Evolutionary conservation across 306 rosid genomes (phyloP).

Genomic region (Begonia fuchsioides): DNA sequence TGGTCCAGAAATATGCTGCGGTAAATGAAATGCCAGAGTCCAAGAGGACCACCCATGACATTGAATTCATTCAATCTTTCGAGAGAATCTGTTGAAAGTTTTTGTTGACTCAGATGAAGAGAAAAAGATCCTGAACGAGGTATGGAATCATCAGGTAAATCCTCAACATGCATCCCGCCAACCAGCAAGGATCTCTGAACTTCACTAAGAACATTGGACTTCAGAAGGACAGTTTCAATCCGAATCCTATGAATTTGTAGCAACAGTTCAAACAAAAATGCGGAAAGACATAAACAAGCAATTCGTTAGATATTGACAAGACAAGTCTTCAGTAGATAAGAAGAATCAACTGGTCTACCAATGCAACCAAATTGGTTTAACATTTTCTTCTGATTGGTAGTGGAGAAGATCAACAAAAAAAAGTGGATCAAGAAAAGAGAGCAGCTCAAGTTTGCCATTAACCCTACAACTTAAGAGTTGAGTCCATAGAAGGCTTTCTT

Average conservation of each 20-base stretch:
- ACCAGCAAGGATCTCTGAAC: slow-evolving; percentile 78
- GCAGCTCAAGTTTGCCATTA: too few species aligned
- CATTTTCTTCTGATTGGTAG: too few species aligned
- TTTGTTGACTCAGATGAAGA: slow-evolving; percentile 40
- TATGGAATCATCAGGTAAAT: slow-evolving; percentile 50
- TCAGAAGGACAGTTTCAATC: slow-evolving; percentile 65
- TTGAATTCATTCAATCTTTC: slow-evolving; percentile 42
- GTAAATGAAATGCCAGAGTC: slow-evolving; percentile 92
- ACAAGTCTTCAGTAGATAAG: too few species aligned
- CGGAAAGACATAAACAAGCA: too few species aligned
- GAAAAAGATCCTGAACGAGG: slow-evolving; percentile 40
- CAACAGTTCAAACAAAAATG: slow-evolving; percentile 2
- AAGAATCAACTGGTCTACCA: too few species aligned
- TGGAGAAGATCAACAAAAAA: too few species aligned
- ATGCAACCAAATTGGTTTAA: too few species aligned
- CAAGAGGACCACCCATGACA: slow-evolving; percentile 63
- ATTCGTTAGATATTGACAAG: too few species aligned
- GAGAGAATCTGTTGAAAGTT: slow-evolving; percentile 45
- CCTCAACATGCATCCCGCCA: slow-evolving; percentile 87
- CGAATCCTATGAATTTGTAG: slow-evolving; percentile 51
- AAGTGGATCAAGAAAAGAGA: too few species aligned
- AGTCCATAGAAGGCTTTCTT: too few species aligned
- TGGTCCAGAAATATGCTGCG: slow-evolving; percentile 89
- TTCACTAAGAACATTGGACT: slow-evolving; percentile 75
- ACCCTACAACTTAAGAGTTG: too few species aligned